Percentiles rank a stretch among this genome's conserved stretches.
phyloP scores from a whole-genome alignment of 1,139 yeast genomes.

The Magnusiomyces magnusii region DNA sequence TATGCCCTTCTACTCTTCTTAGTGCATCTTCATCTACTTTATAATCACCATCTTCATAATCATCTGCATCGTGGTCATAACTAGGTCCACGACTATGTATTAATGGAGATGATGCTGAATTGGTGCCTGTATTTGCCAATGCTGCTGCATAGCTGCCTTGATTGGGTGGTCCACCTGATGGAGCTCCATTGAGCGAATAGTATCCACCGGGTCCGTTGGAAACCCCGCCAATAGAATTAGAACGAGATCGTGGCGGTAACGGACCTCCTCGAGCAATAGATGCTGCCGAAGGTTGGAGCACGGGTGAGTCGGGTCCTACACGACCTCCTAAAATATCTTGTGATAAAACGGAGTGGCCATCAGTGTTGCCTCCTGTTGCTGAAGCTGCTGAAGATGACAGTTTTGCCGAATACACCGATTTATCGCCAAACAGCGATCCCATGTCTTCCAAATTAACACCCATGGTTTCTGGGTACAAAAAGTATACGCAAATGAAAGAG shows the following conservation, averaged over 20 bases:
- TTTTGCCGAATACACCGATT: constrained; percentile 33
- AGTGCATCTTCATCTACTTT: too few relatives aligned
- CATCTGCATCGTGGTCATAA: not conserved
- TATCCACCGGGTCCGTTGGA: too few relatives aligned
- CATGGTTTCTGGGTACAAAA: constrained; percentile 79
- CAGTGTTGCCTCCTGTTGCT: constrained; percentile 20
- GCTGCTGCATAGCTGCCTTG: not conserved
- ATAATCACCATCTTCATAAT: not conserved
- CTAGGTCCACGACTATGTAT: not conserved
- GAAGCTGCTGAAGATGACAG: constrained; percentile 19
- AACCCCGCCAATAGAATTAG: not conserved
- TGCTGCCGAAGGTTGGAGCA: constrained; percentile 26
- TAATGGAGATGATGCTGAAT: not conserved
- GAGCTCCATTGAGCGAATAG: not conserved
- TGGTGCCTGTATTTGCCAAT: not conserved
- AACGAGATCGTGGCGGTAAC: not conserved
- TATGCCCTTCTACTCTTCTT: too few relatives aligned
- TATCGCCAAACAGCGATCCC: constrained; percentile 73
- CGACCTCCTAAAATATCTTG: constrained; percentile 2
- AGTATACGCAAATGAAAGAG: constrained; percentile 62
- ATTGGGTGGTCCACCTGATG: not conserved
- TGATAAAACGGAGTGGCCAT: constrained; percentile 19
- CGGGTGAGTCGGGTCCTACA: constrained; percentile 19
- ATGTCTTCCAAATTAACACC: constrained; percentile 85
- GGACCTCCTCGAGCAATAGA: constrained; percentile 21